These are phyloP conservation scores for Aspergillus alliaceus DNA, from an alignment of 2,329 filamentous ascomycete genomes.

Conservation along the genomic window DNA sequence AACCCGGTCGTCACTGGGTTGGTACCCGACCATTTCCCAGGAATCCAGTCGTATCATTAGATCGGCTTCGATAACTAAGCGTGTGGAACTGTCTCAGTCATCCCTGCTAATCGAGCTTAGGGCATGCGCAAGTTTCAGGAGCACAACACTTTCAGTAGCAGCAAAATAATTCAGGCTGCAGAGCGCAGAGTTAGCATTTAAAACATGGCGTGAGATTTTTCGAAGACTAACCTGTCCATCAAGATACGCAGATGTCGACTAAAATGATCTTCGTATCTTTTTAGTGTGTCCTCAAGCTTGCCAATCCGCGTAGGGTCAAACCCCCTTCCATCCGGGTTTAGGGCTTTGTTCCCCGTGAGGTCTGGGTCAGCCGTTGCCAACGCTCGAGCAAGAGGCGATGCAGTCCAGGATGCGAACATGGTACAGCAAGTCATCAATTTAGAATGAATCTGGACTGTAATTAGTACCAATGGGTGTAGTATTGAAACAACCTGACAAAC, in stretches of 20 bases:
- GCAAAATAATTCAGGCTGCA: conserved; percentile 82
- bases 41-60: not conserved
- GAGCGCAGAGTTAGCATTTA: not conserved
- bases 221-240: conserved; percentile 66
- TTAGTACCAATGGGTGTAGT: not conserved
- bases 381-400: conserved; percentile 76
- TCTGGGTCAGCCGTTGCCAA: conserved; percentile 82
- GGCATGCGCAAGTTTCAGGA: conserved; percentile 68
- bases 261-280: conserved; percentile 92
- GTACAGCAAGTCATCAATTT: conserved; percentile 96
- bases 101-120: conserved; percentile 44
- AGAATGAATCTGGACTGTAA: conserved; percentile 75
- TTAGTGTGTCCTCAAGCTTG: conserved; percentile 82
- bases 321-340: conserved; percentile 39
- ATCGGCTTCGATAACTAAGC: not conserved
- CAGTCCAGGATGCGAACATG: conserved; percentile 86
- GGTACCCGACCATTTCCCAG: not conserved
- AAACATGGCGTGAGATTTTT: not conserved
- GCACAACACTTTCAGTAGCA: conserved; percentile 92
- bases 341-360: conserved; percentile 46
- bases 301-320: conserved; percentile 63
- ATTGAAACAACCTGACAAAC: conserved; percentile 53
- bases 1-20: too few species aligned
- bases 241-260: conserved; percentile 88
- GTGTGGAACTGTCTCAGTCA: conserved; percentile 29